These are phyloP conservation scores for Alternaria brassicae DNA, from an alignment of 2,329 filamentous ascomycete genomes.

Conservation along the genomic window DNA sequence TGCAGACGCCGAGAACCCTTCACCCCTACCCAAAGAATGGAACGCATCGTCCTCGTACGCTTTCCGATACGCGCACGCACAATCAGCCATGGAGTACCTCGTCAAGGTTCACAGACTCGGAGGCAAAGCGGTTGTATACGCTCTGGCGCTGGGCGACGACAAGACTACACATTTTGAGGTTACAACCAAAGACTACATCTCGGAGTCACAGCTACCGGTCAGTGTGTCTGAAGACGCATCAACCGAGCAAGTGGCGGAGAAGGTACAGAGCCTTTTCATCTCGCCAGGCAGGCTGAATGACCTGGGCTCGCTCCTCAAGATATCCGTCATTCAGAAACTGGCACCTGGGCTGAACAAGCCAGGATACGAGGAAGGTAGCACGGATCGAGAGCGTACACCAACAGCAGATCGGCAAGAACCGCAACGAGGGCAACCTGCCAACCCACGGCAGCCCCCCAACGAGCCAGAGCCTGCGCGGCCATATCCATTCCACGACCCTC, in stretches of 20 bases:
- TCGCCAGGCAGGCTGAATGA: slow-evolving; percentile 72
- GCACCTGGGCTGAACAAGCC: slow-evolving; percentile 78
- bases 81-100: slow-evolving; percentile 84
- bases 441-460: slow-evolving; percentile 61
- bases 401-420: slow-evolving; percentile 52
- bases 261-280: slow-evolving; percentile 70
- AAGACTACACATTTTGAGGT: slow-evolving; percentile 81
- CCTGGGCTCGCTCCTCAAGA: slow-evolving; percentile 74
- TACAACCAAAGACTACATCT: slow-evolving; percentile 76
- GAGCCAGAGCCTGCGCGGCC: slow-evolving; percentile 67
- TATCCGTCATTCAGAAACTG: slow-evolving; percentile 83
- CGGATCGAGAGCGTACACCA: slow-evolving; percentile 35
- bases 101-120: slow-evolving; percentile 84
- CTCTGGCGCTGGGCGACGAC: slow-evolving; percentile 79
- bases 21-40: slow-evolving; percentile 78
- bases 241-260: slow-evolving; percentile 53
- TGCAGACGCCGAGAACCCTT: slow-evolving; percentile 62
- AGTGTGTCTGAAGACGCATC: slow-evolving; percentile 58
- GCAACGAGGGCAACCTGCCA: slow-evolving; percentile 29
- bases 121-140: slow-evolving; percentile 82
- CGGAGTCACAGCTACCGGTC: slow-evolving; percentile 64
- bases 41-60: slow-evolving; percentile 75
- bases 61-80: slow-evolving; percentile 85
- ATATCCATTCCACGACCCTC: slow-evolving; percentile 73
- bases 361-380: slow-evolving; percentile 70